phyloP scores from a whole-genome alignment of 805 yeast genomes.

The Grigorovia yakushimaensis region DNA sequence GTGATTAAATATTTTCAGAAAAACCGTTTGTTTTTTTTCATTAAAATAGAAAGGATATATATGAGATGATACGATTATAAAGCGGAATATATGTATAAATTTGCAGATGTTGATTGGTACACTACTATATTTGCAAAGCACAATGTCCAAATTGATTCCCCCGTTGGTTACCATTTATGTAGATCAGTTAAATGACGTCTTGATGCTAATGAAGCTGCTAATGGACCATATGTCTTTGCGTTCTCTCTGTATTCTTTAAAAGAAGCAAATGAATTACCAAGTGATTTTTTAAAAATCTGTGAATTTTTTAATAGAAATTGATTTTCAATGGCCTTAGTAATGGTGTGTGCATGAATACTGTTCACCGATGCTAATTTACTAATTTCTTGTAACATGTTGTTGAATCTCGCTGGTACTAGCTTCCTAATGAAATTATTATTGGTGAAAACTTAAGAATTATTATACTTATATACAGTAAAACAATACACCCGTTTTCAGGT shows the following conservation, averaged over 20 bases:
- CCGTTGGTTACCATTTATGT: background rate
- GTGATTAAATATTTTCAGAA: too few species aligned
- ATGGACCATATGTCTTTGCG: slow-evolving; percentile 32
- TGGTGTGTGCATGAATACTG: background rate
- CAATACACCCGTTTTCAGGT: too few species aligned
- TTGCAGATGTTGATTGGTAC: too few species aligned
- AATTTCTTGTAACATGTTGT: slow-evolving; percentile 1
- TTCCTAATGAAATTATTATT: background rate
- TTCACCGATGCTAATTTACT: background rate
- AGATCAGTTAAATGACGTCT: slow-evolving; percentile 13
- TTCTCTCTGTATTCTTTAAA: slow-evolving; percentile 32
- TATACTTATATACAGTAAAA: too few species aligned
- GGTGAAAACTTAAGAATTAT: too few species aligned
- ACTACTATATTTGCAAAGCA: too few species aligned
- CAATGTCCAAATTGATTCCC: too few species aligned
- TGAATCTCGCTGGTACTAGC: background rate
- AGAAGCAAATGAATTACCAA: slow-evolving; percentile 29
- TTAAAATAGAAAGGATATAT: too few species aligned
- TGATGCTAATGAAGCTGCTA: slow-evolving; percentile 21
- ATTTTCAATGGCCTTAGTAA: background rate
- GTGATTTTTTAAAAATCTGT: slow-evolving; percentile 6
- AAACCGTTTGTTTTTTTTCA: too few species aligned
- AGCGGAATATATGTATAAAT: too few species aligned
- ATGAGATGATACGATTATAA: too few species aligned
- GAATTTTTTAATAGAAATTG: background rate